A percentile compares a stretch with the other conserved stretches of the same genome.
phyloP scores from a whole-genome alignment of 805 yeast genomes.

The Scheffersomyces ergatensis region DNA sequence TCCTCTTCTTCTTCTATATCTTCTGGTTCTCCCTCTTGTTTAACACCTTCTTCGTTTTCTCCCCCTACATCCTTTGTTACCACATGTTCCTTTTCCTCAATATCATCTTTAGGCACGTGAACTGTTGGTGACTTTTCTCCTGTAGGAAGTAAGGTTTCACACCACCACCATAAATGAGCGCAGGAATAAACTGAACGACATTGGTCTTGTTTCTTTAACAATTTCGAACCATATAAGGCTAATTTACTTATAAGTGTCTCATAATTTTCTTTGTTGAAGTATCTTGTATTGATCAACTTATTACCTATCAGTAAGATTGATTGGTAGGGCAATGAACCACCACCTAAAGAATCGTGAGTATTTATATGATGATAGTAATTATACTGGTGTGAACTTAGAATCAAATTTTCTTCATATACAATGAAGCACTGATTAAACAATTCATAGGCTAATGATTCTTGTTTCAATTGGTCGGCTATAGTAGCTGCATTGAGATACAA shows the following conservation, averaged over 20 bases:
- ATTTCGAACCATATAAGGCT: conserved; percentile 82
- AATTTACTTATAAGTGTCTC: conserved; percentile 80
- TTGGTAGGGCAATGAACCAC: conserved; percentile 51
- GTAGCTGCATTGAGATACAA: conserved; percentile 66
- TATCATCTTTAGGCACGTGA: conserved; percentile 4
- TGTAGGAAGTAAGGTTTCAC: conserved; percentile 44
- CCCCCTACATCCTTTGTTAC: conserved; percentile 3
- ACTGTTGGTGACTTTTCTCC: conserved; percentile 28
- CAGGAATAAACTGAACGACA: conserved; percentile 87
- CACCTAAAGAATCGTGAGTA: conserved; percentile 39
- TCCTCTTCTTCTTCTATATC: conserved; percentile 10
- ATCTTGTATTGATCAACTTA: conserved; percentile 41
- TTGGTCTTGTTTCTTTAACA: conserved; percentile 90
- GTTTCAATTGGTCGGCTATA: conserved; percentile 72
- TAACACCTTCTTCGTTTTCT: conserved; percentile 7
- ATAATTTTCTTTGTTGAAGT: conserved; percentile 63
- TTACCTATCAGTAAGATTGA: conserved; percentile 46
- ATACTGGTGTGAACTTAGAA: conserved; percentile 12
- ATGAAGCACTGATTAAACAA: conserved; percentile 85
- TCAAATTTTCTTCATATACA: conserved; percentile 66
- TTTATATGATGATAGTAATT: conserved; percentile 12
- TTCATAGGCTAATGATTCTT: conserved; percentile 79
- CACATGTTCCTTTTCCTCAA: conserved; percentile 17
- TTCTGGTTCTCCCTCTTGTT: conserved; percentile 36
- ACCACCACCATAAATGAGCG: conserved; percentile 93